phyloP scores from a whole-genome alignment of 2,329 filamentous ascomycete species.

The Penicillium nordicum region DNA sequence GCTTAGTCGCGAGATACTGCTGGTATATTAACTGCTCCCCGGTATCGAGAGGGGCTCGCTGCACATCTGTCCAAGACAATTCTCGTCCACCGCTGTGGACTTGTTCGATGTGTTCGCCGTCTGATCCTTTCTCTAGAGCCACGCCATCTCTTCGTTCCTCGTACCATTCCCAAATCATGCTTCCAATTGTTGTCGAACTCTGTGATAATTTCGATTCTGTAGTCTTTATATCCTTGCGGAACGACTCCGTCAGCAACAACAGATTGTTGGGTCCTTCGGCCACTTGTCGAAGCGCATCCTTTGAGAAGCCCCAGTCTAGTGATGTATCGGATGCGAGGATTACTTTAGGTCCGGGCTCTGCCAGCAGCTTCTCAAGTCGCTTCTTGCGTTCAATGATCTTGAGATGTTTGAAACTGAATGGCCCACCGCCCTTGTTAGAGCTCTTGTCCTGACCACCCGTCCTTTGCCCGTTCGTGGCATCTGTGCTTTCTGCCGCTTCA shows the following conservation, averaged over 20 bases:
- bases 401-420: conserved; percentile 86
- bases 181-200: conserved; percentile 59
- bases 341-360: conserved; percentile 58
- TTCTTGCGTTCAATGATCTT: conserved; percentile 77
- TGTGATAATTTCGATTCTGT: conserved; percentile 30
- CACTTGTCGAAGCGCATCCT: conserved; percentile 69
- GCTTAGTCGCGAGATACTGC: conserved; percentile 84
- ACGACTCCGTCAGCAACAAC: conserved; percentile 77
- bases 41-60: conserved; percentile 65
- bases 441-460: conserved; percentile 37
- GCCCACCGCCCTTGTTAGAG: conserved; percentile 54
- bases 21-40: conserved; percentile 81
- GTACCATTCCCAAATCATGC: conserved; percentile 77
- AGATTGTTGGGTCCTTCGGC: conserved; percentile 76
- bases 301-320: conserved; percentile 92
- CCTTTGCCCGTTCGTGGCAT: conserved; percentile 38
- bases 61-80: conserved; percentile 59
- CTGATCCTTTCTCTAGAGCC: conserved; percentile 53
- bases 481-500: conserved; percentile 57
- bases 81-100: conserved; percentile 63
- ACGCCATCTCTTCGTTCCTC: conserved; percentile 64
- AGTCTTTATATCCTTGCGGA: conserved; percentile 28
- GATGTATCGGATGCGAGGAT: conserved; percentile 89
- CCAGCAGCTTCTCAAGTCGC: conserved; percentile 69
- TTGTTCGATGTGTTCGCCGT: conserved; percentile 62